These are phyloP conservation scores for Arthrobotrys megalospora DNA, from an alignment of 2,329 filamentous ascomycete species.

Conservation along the genomic window DNA sequence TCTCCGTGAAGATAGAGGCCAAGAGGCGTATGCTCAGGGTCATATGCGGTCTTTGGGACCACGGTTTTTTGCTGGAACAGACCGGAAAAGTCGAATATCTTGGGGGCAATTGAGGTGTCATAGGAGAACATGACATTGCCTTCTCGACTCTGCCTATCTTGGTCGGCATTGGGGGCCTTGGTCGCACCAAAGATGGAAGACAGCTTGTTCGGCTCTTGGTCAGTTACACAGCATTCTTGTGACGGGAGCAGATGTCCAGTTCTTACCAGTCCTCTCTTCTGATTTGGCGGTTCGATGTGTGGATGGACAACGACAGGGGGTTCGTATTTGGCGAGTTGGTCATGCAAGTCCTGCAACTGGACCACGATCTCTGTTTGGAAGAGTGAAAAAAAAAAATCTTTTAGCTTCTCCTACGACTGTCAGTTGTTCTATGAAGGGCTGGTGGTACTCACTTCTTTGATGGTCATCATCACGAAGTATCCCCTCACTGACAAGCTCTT, in stretches of 20 bases:
- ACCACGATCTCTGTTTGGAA: constrained; percentile 81
- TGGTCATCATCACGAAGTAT: constrained; percentile 88
- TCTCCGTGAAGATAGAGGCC: constrained; percentile 97
- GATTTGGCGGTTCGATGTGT: constrained; percentile 75
- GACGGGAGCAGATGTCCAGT: not conserved
- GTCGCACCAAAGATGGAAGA: constrained; percentile 74
- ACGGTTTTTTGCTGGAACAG: constrained; percentile 46
- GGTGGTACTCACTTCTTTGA: constrained; percentile 78
- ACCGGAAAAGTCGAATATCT: constrained; percentile 57
- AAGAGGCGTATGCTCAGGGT: constrained; percentile 80
- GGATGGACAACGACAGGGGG: constrained; percentile 83
- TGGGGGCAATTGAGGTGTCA: constrained; percentile 58
- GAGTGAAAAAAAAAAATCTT: constrained; percentile 42
- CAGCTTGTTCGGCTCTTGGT: constrained; percentile 27
- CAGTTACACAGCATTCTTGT: not conserved
- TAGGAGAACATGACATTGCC: constrained; percentile 70
- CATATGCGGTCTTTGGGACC: constrained; percentile 43
- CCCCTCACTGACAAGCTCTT: constrained; percentile 81
- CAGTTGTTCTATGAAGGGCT: not conserved
- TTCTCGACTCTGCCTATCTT: constrained; percentile 68
- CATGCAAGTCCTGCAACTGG: constrained; percentile 88
- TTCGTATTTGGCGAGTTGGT: constrained; percentile 81
- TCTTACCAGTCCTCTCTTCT: constrained; percentile 46
- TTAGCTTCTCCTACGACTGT: not conserved
- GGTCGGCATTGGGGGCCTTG: constrained; percentile 72